Base-by-base conservation (phyloP, 345 rosid genomes). In the Eucalyptus viminalis region DNA sequence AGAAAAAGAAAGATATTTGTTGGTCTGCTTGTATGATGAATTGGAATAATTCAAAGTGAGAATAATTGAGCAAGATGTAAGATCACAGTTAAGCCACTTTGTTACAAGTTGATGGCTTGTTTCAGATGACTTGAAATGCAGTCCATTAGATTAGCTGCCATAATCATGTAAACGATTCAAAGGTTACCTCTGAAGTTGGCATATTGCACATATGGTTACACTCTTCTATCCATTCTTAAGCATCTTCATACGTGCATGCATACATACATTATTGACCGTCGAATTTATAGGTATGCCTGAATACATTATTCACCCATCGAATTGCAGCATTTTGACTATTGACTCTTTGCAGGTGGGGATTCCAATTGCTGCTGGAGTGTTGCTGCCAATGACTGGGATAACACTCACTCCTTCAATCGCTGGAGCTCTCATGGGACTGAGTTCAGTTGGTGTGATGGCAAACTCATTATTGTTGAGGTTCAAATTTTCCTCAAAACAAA, bases 331-430 rank as follows among this genome's bases (percentile, higher is more conserved):
- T 80, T 88, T 43, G 34, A 34, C 58, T 22, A 65, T 49, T 40
- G 67, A 54, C 43, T 37, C 12, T 87, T 67, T 43, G 62, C 89
- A 97, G 99, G 94, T 97, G 40, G 99, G 99, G 56, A 93, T 97
- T 92, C 99, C 99, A 6, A 93, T 97, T 76, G 99, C 99, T 27
- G 99, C 99, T 16, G 99, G 99, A 81, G 90, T 94, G 92, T 91
- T 97, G 91, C 93, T 97, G 65, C 99, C 99, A 14, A 6, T 95
- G 43, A 96, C 97, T 2, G 99, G 99, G 88, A 96, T 97, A 47
- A 95, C 96, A 91, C 94, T 97, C 89, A 97, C 98, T 80, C 99
- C 99, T 87, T 97, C 99, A 49, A 97, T 97, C 49, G 99, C 99
- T 0, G 99, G 99, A 88, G 99, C 96, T 58, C 98, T 97, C 21